A percentile compares a stretch with the other conserved stretches of the same genome.
Conservation (phyloP, 1,284 basidiomycete species). For the Microbotryomycetes sp. region DNA sequence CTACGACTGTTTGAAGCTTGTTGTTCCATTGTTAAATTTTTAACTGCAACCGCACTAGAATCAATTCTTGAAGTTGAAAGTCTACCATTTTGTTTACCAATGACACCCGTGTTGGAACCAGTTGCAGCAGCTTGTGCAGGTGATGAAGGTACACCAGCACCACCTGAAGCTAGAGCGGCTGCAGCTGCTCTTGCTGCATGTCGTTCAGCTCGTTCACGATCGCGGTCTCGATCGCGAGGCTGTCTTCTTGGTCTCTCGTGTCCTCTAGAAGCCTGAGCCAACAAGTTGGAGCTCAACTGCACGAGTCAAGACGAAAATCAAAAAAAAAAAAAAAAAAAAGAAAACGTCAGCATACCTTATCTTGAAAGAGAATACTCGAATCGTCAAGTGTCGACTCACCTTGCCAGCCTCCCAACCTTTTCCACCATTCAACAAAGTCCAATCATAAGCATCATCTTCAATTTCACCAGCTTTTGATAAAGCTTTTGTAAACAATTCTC, state of each 20-base stretch:
- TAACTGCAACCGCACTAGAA: not conserved
- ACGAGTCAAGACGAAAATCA: no score
- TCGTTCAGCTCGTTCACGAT: slow-evolving; percentile 45
- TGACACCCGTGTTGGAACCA: no score
- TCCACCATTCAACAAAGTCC: slow-evolving; percentile 81
- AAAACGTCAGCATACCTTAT: no score
- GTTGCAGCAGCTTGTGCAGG: slow-evolving; percentile 56
- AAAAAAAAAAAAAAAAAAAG: no score
- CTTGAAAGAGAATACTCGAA: slow-evolving; percentile 1
- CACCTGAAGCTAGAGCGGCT: slow-evolving; percentile 31
- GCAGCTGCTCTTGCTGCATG: slow-evolving; percentile 44
- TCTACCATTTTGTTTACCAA: no score
- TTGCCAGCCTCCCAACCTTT: slow-evolving; percentile 88
- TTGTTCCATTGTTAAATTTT: not conserved
- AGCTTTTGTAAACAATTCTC: slow-evolving; percentile 85
- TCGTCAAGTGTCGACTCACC: slow-evolving; percentile 56
- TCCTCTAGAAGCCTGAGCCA: slow-evolving; percentile 33
- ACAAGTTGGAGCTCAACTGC: slow-evolving; percentile 24
- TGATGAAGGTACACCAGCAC: not conserved
- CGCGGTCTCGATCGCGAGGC: slow-evolving; percentile 42
- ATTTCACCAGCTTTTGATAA: slow-evolving; percentile 79
- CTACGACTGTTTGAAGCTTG: not conserved
- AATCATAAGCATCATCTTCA: slow-evolving; percentile 84
- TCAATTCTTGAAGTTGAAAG: not conserved
- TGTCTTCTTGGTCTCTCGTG: slow-evolving; percentile 13